Evolutionary conservation across 495 filamentous ascomycete genomes (phyloP), one percentile per base, ranked within the genome.

Genomic region (Penicillium pulvis): DNA sequence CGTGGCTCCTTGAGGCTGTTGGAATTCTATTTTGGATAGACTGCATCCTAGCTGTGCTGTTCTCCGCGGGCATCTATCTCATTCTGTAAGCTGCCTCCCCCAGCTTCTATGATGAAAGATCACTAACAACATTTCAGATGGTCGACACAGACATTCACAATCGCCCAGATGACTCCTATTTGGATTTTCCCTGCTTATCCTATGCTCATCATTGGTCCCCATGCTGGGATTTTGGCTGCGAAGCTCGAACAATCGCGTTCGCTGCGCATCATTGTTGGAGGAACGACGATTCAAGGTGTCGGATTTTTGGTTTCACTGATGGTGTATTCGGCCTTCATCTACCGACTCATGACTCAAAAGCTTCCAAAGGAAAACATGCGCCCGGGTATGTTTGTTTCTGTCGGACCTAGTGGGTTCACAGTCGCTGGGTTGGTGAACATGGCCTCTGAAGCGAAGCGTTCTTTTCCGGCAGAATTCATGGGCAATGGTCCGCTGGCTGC

Each of bases 181-280:
- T 96, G 91, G 91, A 92, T 96, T 35, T 96, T 96, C 58, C 91
- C 91, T 0, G 91, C 90, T 1, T 96, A 96, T 61, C 91, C 91
- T 0, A 83, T 95, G 55, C 83, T 96, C 6, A 84, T 96, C 0
- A 82, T 88, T 6, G 91, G 89, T 8, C 90, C 91, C 0, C 84
- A 90, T 68, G 90, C 89, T 47, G 81, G 81, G 10, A 82, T 87
- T 45, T 76, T 96, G 14, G 83, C 87, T 66, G 66, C 60, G 42
- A 75, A 66, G 58, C 77, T 72, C 30, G 74, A 62, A 51, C 83
- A 66, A 60, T 80, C 63, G 19, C 70, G 65, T 17, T 75, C 84
- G 12, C 69, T 93, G 12, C 74, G 82, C 8, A 83, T 94, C 51
- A 86, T 92, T 16, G 73, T 92, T 55, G 86, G 86, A 30, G 88